phyloP scores from a whole-genome alignment of 768 basidiomycete species.

The Lactifluus subvellereus region DNA sequence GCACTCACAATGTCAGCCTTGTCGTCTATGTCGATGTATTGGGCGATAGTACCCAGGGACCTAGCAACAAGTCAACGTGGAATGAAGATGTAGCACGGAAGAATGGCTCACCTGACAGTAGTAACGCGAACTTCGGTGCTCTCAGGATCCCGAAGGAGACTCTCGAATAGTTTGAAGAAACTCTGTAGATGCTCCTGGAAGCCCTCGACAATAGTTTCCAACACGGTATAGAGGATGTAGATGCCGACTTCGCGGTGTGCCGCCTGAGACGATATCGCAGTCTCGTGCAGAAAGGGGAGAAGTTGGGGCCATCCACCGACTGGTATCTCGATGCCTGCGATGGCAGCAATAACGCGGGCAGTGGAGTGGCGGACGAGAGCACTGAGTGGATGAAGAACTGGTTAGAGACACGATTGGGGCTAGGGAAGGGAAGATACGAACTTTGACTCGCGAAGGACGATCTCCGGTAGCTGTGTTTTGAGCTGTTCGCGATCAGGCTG shows the following conservation, averaged over 20 bases:
- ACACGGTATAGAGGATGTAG: conserved; percentile 83
- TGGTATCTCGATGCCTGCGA: conserved; percentile 84
- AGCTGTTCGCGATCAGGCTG: conserved; percentile 71
- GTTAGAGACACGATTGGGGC: conserved; percentile 13
- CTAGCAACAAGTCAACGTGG: conserved; percentile 32
- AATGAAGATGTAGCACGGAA: not conserved
- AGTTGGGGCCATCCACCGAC: conserved; percentile 78
- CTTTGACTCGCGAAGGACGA: conserved; percentile 75
- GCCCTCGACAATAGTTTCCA: conserved; percentile 89
- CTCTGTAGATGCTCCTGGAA: conserved; percentile 68
- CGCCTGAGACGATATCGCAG: conserved; percentile 60
- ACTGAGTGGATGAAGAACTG: conserved; percentile 37
- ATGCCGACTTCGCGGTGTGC: conserved; percentile 87
- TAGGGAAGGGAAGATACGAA: conserved; percentile 34
- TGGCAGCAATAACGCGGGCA: conserved; percentile 87
- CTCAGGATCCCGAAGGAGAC: conserved; percentile 72
- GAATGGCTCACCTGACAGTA: conserved; percentile 59
- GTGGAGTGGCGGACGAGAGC: conserved; percentile 88
- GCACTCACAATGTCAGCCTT: conserved; percentile 75
- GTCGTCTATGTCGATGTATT: conserved; percentile 85
- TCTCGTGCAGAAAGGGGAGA: conserved; percentile 78
- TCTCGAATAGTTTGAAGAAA: conserved; percentile 76
- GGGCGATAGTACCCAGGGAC: conserved; percentile 87
- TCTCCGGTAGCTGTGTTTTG: conserved; percentile 74
- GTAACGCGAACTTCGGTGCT: conserved; percentile 88